These are phyloP conservation scores for Ilex aquifolium DNA, from an alignment of 257 asterid genomes.

Conservation along the genomic window DNA sequence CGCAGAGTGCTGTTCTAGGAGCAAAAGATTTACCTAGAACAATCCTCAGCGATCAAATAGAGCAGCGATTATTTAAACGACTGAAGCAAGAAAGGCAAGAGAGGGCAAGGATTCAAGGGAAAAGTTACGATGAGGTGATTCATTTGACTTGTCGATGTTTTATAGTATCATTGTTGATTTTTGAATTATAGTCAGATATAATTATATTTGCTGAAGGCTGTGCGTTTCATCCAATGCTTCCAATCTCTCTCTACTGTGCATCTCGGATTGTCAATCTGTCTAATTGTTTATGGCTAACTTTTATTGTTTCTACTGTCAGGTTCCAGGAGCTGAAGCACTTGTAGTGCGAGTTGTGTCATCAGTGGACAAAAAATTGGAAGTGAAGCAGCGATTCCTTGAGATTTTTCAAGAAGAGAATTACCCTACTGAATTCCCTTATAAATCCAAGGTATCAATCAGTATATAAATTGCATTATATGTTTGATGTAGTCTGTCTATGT, in stretches of 20 bases:
- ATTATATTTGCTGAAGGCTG: neutral
- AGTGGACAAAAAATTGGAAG: slow-evolving; percentile 96
- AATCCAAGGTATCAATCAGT: slow-evolving; percentile 64
- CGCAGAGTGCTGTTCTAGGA: slow-evolving; percentile 97
- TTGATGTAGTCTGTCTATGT: no score
- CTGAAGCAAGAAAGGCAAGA: slow-evolving; percentile 82
- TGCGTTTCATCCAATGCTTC: neutral
- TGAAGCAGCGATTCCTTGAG: slow-evolving; percentile 87
- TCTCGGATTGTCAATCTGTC: no score
- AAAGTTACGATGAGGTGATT: slow-evolving; percentile 78
- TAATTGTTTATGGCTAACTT: neutral
- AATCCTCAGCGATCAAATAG: slow-evolving; percentile 87
- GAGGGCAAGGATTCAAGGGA: slow-evolving; percentile 77
- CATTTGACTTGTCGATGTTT: slow-evolving; percentile 11
- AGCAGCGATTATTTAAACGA: slow-evolving; percentile 62
- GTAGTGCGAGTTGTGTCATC: slow-evolving; percentile 95
- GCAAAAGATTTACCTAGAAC: slow-evolving; percentile 96
- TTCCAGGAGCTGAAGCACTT: slow-evolving; percentile 94
- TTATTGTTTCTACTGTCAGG: slow-evolving; percentile 36
- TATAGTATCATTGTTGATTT: slow-evolving; percentile 5
- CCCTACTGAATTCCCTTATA: slow-evolving; percentile 76
- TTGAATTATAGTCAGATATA: neutral
- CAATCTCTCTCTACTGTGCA: no score
- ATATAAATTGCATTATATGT: neutral
- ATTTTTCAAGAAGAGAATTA: slow-evolving; percentile 84